Base-by-base conservation (phyloP, 495 filamentous ascomycete species). In the Podospora pseudocomata region DNA sequence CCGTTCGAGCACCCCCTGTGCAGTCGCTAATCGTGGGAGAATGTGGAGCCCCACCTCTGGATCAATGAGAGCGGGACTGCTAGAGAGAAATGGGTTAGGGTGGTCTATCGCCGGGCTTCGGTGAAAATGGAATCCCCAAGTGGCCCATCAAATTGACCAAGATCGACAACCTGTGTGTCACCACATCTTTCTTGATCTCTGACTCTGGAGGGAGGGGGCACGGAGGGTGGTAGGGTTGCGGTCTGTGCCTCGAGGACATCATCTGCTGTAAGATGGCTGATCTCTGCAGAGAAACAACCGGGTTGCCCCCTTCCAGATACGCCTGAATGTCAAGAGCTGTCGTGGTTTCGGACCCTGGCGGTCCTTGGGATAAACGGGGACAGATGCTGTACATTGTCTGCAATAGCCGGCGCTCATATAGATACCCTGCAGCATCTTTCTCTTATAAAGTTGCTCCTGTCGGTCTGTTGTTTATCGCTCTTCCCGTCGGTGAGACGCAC, bases 1-100 rank as follows among this genome's bases (percentile, higher is more conserved):
- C 23, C 23, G 23, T 23, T 23, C 23, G 34, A 39, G 34, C 11
- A 5, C 54, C 54, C 55, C 55, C 55, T 58, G 55, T 26, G 55
- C 55, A 58, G 23, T 58, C 55, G 55, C 55, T 58, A 58, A 58
- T 58, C 55, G 55, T 58, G 55, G 23, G 23, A 58, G 55, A 49
- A 49, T 49, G 39, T 49, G 39, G 39, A 49, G 39, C 39, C 39
- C 39, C 39, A 49, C 39, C 39, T 49, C 13, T 58, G 55, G 55
- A 58, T 20, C n/a, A 19, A 7, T 20, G 55, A 58, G 54, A 18
- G 55, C 55, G 55, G 55, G 55, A 58, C 18, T 58, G 2, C 55
- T 7, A 58, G 55, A 11, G 55, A 26, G 23, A 58, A 58, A 26
- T 58, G 55, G 23, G 55, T 13, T 58, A 58, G 55, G 23, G 55